Base-by-base conservation (phyloP, 176 grass and related monocot species). In the Dendrocalamus sinicus region DNA sequence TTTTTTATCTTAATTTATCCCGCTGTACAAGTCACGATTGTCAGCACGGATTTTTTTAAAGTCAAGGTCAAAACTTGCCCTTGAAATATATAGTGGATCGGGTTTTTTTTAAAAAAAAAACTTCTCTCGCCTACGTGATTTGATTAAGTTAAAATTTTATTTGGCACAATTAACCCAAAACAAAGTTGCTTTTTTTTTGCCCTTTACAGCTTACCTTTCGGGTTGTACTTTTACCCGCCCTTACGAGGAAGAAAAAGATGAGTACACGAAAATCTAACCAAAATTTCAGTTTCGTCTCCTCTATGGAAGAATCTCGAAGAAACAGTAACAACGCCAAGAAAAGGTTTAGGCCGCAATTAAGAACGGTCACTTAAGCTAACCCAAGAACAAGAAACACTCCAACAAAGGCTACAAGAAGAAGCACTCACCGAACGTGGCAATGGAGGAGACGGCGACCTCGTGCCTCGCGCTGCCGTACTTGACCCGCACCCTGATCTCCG, bases 401-500 rank as follows among this genome's bases (percentile, higher is more conserved):
- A 59, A 9, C 41, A n/a, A 35, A 76, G 53, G 66, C 1, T 1
- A 12, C 12, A 4, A 41, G 16, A 4, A 9, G 39, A n/a, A 14
- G 4, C 9, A 73, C 93, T 95, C 74, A 98, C 96, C 93, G 58
- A 95, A 95, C 10, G 96, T 93, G n/a, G 96, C 89, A 73, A 95
- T 79, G 86, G 93, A 93, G 67, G 89, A 94, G 61, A 98, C 86
- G 76, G 89, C 75, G 47, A 98, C 86, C 85, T 98, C 96, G 80
- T 91, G 85, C 72, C 81, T 74, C 16, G 52, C 86, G 22, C 22
- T 83, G 85, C 91, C 89, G 73, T 91, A 89, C 67, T 85, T 78
- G 76, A 98, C 88, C 41, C 85, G 88, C 72, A 98, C 88, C 59
- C 44, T 92, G 65, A 98, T 90, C 91, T 77, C 89, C 80, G 84